phyloP scores from a whole-genome alignment of 2,329 filamentous ascomycete genomes.

The Nigrospora sphaerica region DNA sequence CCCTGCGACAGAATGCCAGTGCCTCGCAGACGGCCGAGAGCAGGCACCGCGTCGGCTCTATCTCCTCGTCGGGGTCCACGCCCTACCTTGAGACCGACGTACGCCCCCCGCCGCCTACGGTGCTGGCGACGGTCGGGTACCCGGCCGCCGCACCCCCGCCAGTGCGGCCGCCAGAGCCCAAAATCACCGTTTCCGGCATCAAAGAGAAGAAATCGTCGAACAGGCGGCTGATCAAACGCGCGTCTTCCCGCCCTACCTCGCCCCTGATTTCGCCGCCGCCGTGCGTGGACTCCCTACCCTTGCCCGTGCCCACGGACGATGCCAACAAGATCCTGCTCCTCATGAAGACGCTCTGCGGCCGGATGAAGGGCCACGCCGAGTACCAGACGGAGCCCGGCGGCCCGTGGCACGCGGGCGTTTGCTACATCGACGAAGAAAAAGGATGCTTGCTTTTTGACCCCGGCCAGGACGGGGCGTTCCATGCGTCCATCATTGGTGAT shows the following conservation, averaged over 20 bases:
- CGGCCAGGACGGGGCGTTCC: constrained; percentile 57
- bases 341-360: constrained; percentile 71
- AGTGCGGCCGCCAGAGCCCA: constrained; percentile 25
- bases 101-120: constrained; percentile 29
- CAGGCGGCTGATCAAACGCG: constrained; percentile 48
- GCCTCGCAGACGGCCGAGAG: constrained; percentile 34
- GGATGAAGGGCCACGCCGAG: constrained; percentile 72
- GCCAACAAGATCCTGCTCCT: constrained; percentile 65
- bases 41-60: constrained; percentile 62
- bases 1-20: constrained; percentile 36
- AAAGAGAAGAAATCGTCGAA: constrained; percentile 42
- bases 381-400: constrained; percentile 57
- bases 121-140: constrained; percentile 34
- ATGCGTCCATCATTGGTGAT: constrained; percentile 63
- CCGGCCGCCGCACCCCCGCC: constrained; percentile 26
- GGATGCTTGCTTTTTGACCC: constrained; percentile 71
- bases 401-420: constrained; percentile 64
- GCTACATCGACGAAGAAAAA: constrained; percentile 70
- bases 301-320: constrained; percentile 57
- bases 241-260: constrained; percentile 50
- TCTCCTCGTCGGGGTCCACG: constrained; percentile 56
- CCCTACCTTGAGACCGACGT: constrained; percentile 37
- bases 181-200: constrained; percentile 20
- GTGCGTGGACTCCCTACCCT: constrained; percentile 51
- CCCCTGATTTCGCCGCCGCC: constrained; percentile 47